Conservation (phyloP, 192 early-diverging fungal genomes). For the Neocallimastix lanati region DNA sequence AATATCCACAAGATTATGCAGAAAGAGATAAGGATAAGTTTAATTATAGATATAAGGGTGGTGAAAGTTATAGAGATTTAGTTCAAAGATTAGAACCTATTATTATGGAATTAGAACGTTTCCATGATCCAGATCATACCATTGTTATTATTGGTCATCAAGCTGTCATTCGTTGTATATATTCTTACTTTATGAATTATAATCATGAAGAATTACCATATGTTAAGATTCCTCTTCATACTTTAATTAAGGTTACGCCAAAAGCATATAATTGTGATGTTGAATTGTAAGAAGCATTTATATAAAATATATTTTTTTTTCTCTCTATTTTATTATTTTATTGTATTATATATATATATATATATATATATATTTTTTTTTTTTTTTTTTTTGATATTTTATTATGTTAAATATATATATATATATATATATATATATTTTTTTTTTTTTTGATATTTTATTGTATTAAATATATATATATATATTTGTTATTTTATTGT, state of each 20-base stretch:
- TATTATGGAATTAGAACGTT: constrained; percentile 72
- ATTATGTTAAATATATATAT: neutral
- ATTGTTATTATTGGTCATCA: constrained; percentile 96
- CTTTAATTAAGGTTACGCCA: constrained; percentile 89
- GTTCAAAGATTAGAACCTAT: constrained; percentile 93
- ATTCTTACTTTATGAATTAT: constrained; percentile 92
- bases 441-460: no score
- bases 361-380: no score
- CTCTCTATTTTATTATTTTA: no score
- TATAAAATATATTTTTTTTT: no score
- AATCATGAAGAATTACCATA: constrained; percentile 91
- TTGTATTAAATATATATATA: no score
- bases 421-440: neutral
- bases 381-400: neutral
- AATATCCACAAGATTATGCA: constrained; percentile 83
- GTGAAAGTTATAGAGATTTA: constrained; percentile 83
- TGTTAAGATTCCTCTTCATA: constrained; percentile 95
- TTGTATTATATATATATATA: no score
- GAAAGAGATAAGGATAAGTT: constrained; percentile 96
- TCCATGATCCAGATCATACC: constrained; percentile 44
- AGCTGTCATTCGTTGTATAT: constrained; percentile 90
- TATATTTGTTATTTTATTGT: no score
- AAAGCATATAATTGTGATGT: constrained; percentile 92
- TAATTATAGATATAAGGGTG: constrained; percentile 46
- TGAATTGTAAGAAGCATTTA: constrained; percentile 43